Base-by-base conservation (phyloP, 768 basidiomycete species). In the Rhizopogon vinicolor region DNA sequence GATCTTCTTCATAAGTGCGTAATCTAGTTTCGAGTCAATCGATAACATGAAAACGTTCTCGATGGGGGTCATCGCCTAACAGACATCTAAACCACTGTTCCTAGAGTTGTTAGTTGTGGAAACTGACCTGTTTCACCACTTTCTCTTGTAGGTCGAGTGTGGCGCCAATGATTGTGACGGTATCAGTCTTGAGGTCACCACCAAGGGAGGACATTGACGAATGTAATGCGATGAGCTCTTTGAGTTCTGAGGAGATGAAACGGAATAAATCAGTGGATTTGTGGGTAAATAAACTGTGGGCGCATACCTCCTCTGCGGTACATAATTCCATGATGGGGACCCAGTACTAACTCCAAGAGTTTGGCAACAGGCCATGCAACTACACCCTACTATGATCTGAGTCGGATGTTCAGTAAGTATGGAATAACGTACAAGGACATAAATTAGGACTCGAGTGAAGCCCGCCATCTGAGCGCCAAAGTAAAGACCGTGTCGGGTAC, bases 191-290 rank as follows among this genome's bases (percentile, higher is more conserved):
- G 43, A 95, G 74, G 66, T 96, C 93, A 10, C 93, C 93, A 12
- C 91, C 92, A 55, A 86, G 86, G 0, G 85, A 76, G 5, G 81
- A 86, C 33, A 78, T 78, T 0, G 80, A 82, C 2, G 85, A 85
- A 59, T 96, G 93, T 82, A 95, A 84, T 1, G 91, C 91, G 55
- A 96, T 93, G 28, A 96, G 74, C 65, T 95, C 93, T 63, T 94
- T 93, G 29, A 96, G 78, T 65, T 96, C 90, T 77, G 62, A 7
- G 12, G 12, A 29, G 44, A 53, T 4, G 25, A 4, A 33, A 16
- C 16, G 9, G 19, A 52, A 2, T 45, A 39, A 13, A 25, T 28
- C 12, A 49, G 35, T 22, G 9, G 1, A 49, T 5, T 37, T 37
- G 10, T 25, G 5, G 48, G 5, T 16, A 2, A 22, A 19, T 13